Conservation (phyloP, 371 early-diverging fungal species). For the Dichotomocladium elegans region DNA sequence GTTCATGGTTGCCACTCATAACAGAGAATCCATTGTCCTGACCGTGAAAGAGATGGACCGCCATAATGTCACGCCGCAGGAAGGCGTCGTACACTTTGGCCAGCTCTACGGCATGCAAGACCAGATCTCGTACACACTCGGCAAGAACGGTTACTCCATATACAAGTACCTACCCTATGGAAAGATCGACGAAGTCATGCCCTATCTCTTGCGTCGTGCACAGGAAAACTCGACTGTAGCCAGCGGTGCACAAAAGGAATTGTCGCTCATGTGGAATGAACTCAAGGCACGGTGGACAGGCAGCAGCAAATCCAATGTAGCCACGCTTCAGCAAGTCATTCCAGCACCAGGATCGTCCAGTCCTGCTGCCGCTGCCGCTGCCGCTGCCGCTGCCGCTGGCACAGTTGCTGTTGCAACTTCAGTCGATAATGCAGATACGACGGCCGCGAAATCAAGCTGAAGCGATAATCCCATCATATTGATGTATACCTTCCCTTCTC, state of each 20-base stretch:
- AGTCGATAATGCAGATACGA: background rate
- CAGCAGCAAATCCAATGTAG: background rate
- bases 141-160: conserved; percentile 70
- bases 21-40: conserved; percentile 72
- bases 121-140: conserved; percentile 71
- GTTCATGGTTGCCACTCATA: conserved; percentile 92
- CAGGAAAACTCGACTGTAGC: conserved; percentile 90
- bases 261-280: conserved; percentile 52
- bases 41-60: conserved; percentile 68
- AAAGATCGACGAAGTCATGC: conserved; percentile 78
- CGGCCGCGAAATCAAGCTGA: background rate
- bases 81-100: conserved; percentile 84
- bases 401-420: background rate
- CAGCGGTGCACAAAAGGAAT: conserved; percentile 47
- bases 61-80: conserved; percentile 47
- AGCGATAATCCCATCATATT: background rate
- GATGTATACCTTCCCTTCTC: background rate
- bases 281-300: conserved; percentile 35
- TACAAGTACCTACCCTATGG: conserved; percentile 96
- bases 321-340: background rate
- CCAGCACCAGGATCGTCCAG: background rate
- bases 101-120: conserved; percentile 94
- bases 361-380: background rate
- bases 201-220: conserved; percentile 91
- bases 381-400: background rate